Percentiles rank a stretch among this genome's conserved stretches.
These are phyloP conservation scores for Phytomonas sp. DNA, from an alignment of 208 protist species.

Conservation along the genomic window DNA sequence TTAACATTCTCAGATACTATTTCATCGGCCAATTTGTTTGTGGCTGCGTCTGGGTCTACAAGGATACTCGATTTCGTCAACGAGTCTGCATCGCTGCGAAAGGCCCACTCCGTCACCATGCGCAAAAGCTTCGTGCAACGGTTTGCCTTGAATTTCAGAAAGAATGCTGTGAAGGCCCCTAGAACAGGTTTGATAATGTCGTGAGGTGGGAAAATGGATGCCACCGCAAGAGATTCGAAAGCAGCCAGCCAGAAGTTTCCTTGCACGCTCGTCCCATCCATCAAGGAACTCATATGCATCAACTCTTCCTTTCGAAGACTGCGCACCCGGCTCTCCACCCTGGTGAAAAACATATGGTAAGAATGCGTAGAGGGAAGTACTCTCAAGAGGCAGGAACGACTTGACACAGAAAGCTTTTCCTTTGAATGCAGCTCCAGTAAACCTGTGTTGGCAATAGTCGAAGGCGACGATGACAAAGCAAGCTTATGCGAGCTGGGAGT, in stretches of 20 bases:
- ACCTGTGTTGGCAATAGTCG: neutral
- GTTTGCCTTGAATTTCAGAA: constrained; percentile 86
- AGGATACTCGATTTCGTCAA: constrained; percentile 11
- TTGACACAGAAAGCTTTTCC: constrained; percentile 12
- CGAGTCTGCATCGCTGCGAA: constrained; percentile 23
- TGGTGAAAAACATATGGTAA: constrained; percentile 62
- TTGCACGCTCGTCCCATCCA: constrained; percentile 35
- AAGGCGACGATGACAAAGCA: constrained; percentile 3
- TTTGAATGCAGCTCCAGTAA: neutral
- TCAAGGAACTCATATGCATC: constrained; percentile 46
- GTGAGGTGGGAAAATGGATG: constrained; percentile 44
- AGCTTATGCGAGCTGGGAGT: neutral
- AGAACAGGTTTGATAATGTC: constrained; percentile 65
- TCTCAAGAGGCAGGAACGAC: constrained; percentile 20
- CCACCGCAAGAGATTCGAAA: constrained; percentile 54
- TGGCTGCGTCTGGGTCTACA: constrained; percentile 6
- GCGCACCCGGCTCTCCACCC: constrained; percentile 55
- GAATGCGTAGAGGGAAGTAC: constrained; percentile 65
- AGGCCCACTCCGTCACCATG: constrained; percentile 70
- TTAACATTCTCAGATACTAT: constrained; percentile 11
- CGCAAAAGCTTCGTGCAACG: constrained; percentile 55
- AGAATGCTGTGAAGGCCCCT: constrained; percentile 72
- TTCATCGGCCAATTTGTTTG: constrained; percentile 16
- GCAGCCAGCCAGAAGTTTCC: constrained; percentile 82
- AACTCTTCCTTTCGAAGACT: constrained; percentile 68